These are phyloP conservation scores for Sclerotinia glacialis DNA, from an alignment of 2,329 filamentous ascomycete genomes.

Conservation along the genomic window DNA sequence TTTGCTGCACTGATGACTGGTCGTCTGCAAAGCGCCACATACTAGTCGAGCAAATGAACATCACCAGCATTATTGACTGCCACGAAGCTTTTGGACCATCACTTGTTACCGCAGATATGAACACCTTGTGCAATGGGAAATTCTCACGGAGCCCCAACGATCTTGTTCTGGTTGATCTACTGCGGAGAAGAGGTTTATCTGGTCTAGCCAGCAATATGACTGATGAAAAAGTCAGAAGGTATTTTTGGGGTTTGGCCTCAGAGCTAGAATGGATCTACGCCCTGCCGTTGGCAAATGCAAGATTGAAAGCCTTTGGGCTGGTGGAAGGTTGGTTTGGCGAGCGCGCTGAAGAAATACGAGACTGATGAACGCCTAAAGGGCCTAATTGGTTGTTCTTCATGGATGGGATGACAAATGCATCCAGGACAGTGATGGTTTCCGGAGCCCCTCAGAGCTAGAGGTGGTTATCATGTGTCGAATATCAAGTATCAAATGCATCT, in stretches of 20 bases:
- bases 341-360: neutral
- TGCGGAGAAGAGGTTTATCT: neutral
- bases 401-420: neutral
- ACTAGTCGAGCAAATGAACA: too few relatives aligned
- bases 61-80: too few relatives aligned
- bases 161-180: neutral
- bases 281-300: neutral
- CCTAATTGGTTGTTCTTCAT: neutral
- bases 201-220: neutral
- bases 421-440: too few relatives aligned
- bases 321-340: neutral
- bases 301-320: neutral
- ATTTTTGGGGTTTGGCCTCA: neutral
- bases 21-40: too few relatives aligned
- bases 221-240: neutral
- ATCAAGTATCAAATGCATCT: constrained; percentile 11
- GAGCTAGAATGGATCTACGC: neutral
- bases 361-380: neutral
- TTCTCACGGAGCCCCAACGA: neutral
- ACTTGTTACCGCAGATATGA: neutral
- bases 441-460: too few relatives aligned
- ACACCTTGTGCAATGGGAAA: neutral
- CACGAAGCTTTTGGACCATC: neutral
- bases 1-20: too few relatives aligned
- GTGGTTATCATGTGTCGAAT: too few relatives aligned